Base-by-base conservation (phyloP, 768 basidiomycete genomes). In the Tulasnella calospora region DNA sequence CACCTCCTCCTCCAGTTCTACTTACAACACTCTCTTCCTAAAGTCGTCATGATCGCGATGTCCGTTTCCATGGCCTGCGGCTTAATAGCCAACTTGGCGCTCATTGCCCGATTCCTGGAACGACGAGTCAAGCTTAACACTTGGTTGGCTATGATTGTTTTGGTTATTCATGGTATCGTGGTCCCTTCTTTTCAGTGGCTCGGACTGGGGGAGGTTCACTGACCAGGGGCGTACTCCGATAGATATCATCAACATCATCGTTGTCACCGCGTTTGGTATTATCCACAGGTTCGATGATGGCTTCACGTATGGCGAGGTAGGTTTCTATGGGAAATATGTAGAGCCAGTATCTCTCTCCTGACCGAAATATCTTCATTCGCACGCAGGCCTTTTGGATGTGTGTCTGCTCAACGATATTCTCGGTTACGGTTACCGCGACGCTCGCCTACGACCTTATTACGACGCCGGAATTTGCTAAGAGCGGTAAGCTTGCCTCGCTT, bases 51-150 rank as follows among this genome's bases (percentile, higher is more conserved):
- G 61, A 82, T 88, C n/a, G 92, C 88, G 0, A 85, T 94, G 71
- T 88, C 85, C 0, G 81, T 94, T 67, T 93, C 93, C 67, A 88
- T 95, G 83, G 86, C 86, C 0, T 92, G 89, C 75, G 93, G 88
- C 0, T 82, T 93, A 3, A 79, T 90, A 19, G 93, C 94, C 12
- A 94, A 92, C 81, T 77, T 87, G 13, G 91, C 89, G 77, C 86
- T 96, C 27, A 85, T 95, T 30, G 74, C 87, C 21, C 88, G 94
- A 40, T 95, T 95, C 82, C 83, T 94, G 79, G 94, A 95, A 85
- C 89, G 86, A 80, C 85, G 86, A 51, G 87, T 94, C 55, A 89
- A 87, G 82, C 81, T 82, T 0, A 90, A 89, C 86, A 94, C 94
- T 0, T 82, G 93, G 13, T 71, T 89, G 6, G 89, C 90, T 79